Base-by-base conservation (phyloP, 768 basidiomycete genomes). In the Trametopsis cervina region DNA sequence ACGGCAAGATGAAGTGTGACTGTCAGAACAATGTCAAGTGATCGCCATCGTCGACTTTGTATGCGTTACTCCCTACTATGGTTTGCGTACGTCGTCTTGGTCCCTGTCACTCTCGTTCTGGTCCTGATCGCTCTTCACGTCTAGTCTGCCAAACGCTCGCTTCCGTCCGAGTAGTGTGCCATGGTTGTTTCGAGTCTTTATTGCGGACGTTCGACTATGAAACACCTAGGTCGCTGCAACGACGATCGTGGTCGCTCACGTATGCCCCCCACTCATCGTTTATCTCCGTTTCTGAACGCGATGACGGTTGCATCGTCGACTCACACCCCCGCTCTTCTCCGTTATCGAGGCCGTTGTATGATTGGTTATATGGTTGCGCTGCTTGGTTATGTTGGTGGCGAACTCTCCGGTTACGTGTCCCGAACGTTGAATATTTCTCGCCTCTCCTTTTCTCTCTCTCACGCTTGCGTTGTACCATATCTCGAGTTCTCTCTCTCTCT, bases 21-120 rank as follows among this genome's bases (percentile, higher is more conserved):
- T 89, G 83, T 64, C 29, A 33, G 29, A 72, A 72, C 49, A 59
- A 62, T 46, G 60, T 61, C 52, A 64, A 64, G 57, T 67, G 64
- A 57, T 56, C 40, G 46, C 20, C 17, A 7, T 33, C 37, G 41
- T 9, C 20, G 3, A n/a, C 36, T 17, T 41, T 27, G 40, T 35
- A 50, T 33, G 48, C 44, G 33, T 47, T 44, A 25, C 33, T 44
- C 29, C 40, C 50, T 45, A 37, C 39, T 18, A 46, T 56, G 56
- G 61, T 63, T 63, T 62, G 59, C 59, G 59, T 63, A 55, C 52
- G 59, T 60, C 29, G 6, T 17, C 27, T 40, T 38, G 15, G 9
- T 45, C 24, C 15, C 49, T 42, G 17, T 53, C n/a, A 13, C 23
- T 12, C 18, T 12, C 39, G 17, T 20, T 26, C 46, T 35, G 13